Percentiles rank a stretch among this genome's conserved stretches.
Conservation (phyloP, 225 moss, liverwort and hornwort species). For the Pleurozium schreberi region DNA sequence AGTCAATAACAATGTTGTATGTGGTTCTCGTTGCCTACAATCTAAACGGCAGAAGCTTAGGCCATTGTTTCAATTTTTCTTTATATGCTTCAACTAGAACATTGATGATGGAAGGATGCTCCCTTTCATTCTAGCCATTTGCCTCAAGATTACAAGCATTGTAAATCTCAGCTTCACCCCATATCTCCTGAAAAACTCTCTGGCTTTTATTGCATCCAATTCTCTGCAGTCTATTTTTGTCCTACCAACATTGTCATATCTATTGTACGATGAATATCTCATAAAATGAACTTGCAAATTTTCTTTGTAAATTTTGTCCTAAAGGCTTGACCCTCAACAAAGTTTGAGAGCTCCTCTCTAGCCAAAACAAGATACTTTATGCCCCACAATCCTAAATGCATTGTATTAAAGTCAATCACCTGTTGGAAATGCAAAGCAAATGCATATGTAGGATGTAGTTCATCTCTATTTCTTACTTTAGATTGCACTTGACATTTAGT, state of each 20-base stretch:
- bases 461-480: not conserved
- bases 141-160: not conserved
- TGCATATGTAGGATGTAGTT: not conserved
- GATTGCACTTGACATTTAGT: not conserved
- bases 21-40: too few species aligned
- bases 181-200: too few species aligned
- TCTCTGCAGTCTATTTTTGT: too few species aligned
- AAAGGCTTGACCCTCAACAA: not conserved
- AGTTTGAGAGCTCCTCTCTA: not conserved
- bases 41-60: too few species aligned
- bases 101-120: too few species aligned
- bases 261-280: not conserved
- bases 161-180: too few species aligned
- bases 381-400: not conserved
- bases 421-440: not conserved
- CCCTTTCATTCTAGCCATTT: not conserved
- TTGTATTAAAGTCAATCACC: not conserved
- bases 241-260: not conserved
- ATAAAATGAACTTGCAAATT: not conserved
- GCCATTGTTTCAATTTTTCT: too few species aligned
- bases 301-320: not conserved
- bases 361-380: not conserved
- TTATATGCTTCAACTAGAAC: too few species aligned
- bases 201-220: too few species aligned
- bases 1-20: too few species aligned